Percentiles rank a stretch among this genome's conserved stretches.
Conservation (phyloP, 208 protist genomes). For the Borovskyia barvae region DNA sequence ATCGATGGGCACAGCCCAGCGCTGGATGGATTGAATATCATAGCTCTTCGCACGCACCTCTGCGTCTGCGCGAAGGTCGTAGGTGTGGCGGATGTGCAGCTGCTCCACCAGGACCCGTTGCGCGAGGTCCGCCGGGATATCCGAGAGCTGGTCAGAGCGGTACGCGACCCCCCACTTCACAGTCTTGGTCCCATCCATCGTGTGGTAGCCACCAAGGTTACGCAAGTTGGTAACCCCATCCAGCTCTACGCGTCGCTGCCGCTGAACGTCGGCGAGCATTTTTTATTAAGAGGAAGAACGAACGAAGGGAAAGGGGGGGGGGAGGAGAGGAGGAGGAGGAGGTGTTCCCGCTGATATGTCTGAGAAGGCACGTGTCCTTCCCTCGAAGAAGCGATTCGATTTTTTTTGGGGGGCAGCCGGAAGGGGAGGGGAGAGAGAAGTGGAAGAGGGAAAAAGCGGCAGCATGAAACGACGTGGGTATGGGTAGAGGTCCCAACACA, state of each 20-base stretch:
- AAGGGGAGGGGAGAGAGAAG: too few relatives aligned
- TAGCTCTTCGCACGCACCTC: constrained; percentile 30
- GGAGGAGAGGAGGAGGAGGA: too few relatives aligned
- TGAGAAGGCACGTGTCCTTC: too few relatives aligned
- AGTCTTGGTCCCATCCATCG: constrained; percentile 20
- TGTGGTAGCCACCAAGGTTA: constrained; percentile 41
- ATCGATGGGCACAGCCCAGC: constrained; percentile 20
- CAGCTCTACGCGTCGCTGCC: constrained; percentile 24
- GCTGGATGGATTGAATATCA: constrained; percentile 18
- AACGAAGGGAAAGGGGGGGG: neutral
- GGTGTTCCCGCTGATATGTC: too few relatives aligned
- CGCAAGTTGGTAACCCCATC: constrained; percentile 41
- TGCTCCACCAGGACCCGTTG: constrained; percentile 29
- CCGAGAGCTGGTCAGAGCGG: constrained; percentile 36
- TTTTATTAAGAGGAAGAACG: too few relatives aligned
- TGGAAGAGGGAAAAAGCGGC: too few relatives aligned
- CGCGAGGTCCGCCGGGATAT: constrained; percentile 19
- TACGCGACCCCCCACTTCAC: constrained; percentile 43
- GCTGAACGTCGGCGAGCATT: constrained; percentile 15
- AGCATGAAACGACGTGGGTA: too few relatives aligned
- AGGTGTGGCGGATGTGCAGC: constrained; percentile 33
- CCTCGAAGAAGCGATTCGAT: too few relatives aligned
- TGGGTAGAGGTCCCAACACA: too few relatives aligned
- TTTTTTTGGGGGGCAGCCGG: too few relatives aligned
- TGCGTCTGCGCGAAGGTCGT: constrained; percentile 27